Conservation (phyloP, 208 protist species). For the Trypanosoma conorhini region DNA sequence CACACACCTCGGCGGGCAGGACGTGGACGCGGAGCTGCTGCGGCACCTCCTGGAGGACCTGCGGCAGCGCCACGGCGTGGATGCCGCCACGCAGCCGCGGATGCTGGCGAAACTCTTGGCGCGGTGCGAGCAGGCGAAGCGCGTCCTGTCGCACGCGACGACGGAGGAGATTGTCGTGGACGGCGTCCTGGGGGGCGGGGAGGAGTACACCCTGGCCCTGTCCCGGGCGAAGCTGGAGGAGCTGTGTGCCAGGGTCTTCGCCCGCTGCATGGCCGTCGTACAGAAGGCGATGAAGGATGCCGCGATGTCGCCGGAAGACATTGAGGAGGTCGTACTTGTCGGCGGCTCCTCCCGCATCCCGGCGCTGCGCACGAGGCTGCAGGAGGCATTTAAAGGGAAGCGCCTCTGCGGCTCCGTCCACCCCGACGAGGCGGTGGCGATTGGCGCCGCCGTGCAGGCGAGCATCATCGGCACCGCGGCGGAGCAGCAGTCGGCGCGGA, state of each 20-base stretch:
- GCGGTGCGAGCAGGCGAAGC: slow-evolving; percentile 95
- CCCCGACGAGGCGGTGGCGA: slow-evolving; percentile 98
- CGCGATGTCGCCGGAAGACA: slow-evolving; percentile 66
- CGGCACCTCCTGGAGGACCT: slow-evolving; percentile 95
- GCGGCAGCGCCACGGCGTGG: slow-evolving; percentile 88
- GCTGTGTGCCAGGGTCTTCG: slow-evolving; percentile 85
- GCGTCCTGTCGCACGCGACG: slow-evolving; percentile 92
- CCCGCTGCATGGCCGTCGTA: slow-evolving; percentile 73
- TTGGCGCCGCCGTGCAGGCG: slow-evolving; percentile 99
- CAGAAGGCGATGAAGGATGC: slow-evolving; percentile 90
- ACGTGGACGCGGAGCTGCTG: slow-evolving; percentile 69
- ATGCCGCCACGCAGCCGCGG: slow-evolving; percentile 34
- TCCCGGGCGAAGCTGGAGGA: slow-evolving; percentile 99
- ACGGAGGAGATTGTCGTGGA: slow-evolving; percentile 96
- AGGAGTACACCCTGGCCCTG: slow-evolving; percentile 96
- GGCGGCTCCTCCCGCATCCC: slow-evolving; percentile 98
- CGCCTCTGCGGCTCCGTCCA: slow-evolving; percentile 94
- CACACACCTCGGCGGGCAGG: slow-evolving; percentile 98
- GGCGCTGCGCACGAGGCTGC: slow-evolving; percentile 92
- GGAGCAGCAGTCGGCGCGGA: slow-evolving; percentile 64
- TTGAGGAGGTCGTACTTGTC: slow-evolving; percentile 95
- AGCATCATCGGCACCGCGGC: slow-evolving; percentile 86
- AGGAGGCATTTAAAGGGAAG: slow-evolving; percentile 70
- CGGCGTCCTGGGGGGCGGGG: slow-evolving; percentile 90
- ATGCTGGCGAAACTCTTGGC: slow-evolving; percentile 58